These are phyloP conservation scores for Casuarina glauca DNA, from an alignment of 306 rosid genomes.

Conservation along the genomic window DNA sequence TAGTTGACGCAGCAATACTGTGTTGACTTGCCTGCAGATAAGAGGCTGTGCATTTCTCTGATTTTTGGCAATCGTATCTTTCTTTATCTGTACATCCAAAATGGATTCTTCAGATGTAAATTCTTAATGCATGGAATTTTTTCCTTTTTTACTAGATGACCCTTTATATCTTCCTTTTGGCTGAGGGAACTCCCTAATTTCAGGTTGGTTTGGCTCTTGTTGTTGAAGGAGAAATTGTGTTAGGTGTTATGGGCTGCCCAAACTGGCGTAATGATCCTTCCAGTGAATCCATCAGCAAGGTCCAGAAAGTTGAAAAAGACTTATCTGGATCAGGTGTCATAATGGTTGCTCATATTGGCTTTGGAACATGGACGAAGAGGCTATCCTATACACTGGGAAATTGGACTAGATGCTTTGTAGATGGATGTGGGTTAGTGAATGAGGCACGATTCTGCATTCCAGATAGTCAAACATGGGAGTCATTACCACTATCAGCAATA, in stretches of 20 bases:
- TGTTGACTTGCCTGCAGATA: neutral
- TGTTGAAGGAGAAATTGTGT: conserved; percentile 74
- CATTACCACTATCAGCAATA: conserved; percentile 59
- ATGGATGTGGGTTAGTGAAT: conserved; percentile 41
- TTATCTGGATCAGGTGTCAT: conserved; percentile 53
- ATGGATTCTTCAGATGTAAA: neutral
- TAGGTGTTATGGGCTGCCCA: conserved; percentile 94
- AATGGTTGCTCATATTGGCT: conserved; percentile 80
- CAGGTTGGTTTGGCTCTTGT: conserved; percentile 94
- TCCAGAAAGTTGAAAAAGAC: conserved; percentile 31
- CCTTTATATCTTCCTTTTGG: neutral
- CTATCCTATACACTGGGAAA: conserved; percentile 28
- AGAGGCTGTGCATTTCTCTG: neutral
- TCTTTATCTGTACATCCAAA: neutral
- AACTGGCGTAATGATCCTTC: conserved; percentile 63
- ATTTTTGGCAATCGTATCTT: neutral
- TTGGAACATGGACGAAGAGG: conserved; percentile 76
- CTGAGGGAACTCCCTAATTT: conserved; percentile 19
- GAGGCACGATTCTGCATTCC: conserved; percentile 65
- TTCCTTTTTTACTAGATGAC: neutral
- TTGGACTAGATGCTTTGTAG: conserved; percentile 78
- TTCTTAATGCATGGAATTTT: neutral
- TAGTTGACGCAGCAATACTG: neutral
- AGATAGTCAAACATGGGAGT: conserved; percentile 83
- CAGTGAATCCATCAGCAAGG: conserved; percentile 33